These are phyloP conservation scores for Colletotrichum spaethianum DNA, from an alignment of 2,329 filamentous ascomycete species.

Conservation along the genomic window DNA sequence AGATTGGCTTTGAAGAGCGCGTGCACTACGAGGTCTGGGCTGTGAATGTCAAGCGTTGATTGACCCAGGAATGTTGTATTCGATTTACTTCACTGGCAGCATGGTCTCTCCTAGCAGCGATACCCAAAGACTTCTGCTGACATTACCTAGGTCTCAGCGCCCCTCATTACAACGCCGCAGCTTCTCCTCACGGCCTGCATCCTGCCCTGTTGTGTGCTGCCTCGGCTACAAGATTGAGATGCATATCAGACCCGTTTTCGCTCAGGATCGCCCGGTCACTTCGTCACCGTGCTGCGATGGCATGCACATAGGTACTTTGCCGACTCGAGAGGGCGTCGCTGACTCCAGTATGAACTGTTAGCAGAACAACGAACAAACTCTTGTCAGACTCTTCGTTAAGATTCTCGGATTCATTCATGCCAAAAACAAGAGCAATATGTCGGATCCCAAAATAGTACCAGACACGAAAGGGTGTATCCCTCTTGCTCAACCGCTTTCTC, in stretches of 20 bases:
- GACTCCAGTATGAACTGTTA: too few relatives aligned
- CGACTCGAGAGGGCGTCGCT: neutral
- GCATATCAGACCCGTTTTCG: slow-evolving; percentile 21
- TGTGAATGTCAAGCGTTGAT: neutral
- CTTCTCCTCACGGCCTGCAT: slow-evolving; percentile 14
- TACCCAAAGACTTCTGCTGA: neutral
- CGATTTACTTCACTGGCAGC: neutral
- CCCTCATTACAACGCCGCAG: slow-evolving; percentile 10
- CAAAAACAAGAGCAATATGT: neutral
- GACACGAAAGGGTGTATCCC: neutral
- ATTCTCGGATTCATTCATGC: too few relatives aligned
- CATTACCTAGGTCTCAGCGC: neutral
- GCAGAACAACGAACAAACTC: too few relatives aligned
- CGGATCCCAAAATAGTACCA: neutral
- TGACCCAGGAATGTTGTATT: too few relatives aligned
- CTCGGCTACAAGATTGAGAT: neutral
- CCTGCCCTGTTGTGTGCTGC: slow-evolving; percentile 8
- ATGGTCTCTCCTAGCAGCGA: too few relatives aligned
- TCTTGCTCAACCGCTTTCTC: neutral
- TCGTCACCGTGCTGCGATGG: slow-evolving; percentile 18
- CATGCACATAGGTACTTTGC: neutral
- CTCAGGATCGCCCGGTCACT: slow-evolving; percentile 6
- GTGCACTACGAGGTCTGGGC: neutral
- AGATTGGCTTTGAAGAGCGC: neutral
- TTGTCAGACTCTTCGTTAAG: neutral